phyloP scores from a whole-genome alignment of 441 rosid genomes.

The Jatropha multifida region DNA sequence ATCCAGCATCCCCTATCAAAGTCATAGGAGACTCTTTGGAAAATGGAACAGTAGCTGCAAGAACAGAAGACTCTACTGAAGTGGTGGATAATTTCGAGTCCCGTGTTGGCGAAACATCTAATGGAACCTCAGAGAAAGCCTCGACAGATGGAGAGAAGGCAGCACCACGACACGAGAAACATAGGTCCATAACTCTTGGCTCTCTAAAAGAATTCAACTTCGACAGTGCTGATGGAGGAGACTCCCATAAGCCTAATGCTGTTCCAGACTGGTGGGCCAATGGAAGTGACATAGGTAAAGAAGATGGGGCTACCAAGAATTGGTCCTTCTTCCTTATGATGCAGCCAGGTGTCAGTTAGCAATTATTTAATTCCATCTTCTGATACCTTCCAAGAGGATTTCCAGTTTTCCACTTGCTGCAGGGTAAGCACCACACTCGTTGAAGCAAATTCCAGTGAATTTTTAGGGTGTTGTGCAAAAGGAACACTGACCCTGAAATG shows the following conservation, averaged over 20 bases:
- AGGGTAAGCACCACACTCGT: slow-evolving; percentile 17
- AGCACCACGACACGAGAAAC: slow-evolving; percentile 34
- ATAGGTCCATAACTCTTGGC: slow-evolving; percentile 54
- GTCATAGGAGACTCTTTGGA: slow-evolving; percentile 22
- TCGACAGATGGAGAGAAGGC: slow-evolving; percentile 29
- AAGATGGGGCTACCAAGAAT: slow-evolving; percentile 30
- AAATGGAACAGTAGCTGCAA: slow-evolving; percentile 24
- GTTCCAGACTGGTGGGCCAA: slow-evolving; percentile 59
- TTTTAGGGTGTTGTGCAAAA: slow-evolving; percentile 10
- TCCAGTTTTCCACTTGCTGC: slow-evolving; percentile 24
- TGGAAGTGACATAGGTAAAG: slow-evolving; percentile 41
- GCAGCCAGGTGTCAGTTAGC: slow-evolving; percentile 58
- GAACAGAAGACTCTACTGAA: slow-evolving; percentile 21
- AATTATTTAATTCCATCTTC: slow-evolving; percentile 1
- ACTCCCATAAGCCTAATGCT: slow-evolving; percentile 35
- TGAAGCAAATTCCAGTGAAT: slow-evolving; percentile 18
- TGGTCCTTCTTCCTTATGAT: slow-evolving; percentile 94
- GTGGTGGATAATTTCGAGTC: slow-evolving; percentile 16
- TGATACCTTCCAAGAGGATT: slow-evolving; percentile 12
- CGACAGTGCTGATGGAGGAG: slow-evolving; percentile 45
- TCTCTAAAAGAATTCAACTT: slow-evolving; percentile 73
- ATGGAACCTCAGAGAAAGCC: slow-evolving; percentile 31
- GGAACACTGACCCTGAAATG: slow-evolving; percentile 22
- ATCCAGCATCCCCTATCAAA: slow-evolving; percentile 40
- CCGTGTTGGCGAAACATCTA: slow-evolving; percentile 37